phyloP scores from a whole-genome alignment of 192 early-diverging fungal species.

The Rhizophagus clarus region DNA sequence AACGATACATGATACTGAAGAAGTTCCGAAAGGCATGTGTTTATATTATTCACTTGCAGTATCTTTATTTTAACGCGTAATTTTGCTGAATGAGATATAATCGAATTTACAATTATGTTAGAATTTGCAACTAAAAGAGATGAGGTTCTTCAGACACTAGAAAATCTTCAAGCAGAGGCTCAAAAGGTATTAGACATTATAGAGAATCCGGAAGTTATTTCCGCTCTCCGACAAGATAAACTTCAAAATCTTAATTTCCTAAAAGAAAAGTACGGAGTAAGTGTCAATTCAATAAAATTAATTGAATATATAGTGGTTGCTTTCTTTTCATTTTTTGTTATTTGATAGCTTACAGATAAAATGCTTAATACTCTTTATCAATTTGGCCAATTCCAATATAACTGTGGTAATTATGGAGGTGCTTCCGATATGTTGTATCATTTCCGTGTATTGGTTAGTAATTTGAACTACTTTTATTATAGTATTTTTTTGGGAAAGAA shows the following conservation, averaged over 20 bases:
- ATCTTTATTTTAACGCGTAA: neutral
- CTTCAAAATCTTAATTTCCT: conserved; percentile 87
- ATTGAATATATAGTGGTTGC: neutral
- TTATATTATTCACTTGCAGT: neutral
- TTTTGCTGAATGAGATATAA: neutral
- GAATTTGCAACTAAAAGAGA: conserved; percentile 74
- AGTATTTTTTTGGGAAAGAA: neutral
- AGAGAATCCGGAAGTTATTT: conserved; percentile 88
- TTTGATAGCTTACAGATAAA: conserved; percentile 76
- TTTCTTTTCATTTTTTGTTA: neutral
- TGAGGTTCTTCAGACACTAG: conserved; percentile 72
- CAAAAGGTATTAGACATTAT: conserved; percentile 87
- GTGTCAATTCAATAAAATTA: conserved; percentile 10
- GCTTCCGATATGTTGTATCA: conserved; percentile 94
- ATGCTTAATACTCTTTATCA: conserved; percentile 88
- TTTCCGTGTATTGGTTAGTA: conserved; percentile 85
- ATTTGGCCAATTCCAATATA: conserved; percentile 89
- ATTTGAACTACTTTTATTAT: neutral
- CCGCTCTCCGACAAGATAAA: conserved; percentile 92
- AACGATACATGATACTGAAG: conserved; percentile 75
- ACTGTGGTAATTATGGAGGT: conserved; percentile 88
- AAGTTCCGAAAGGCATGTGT: conserved; percentile 69
- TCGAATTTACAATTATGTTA: conserved; percentile 6
- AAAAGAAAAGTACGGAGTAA: conserved; percentile 80
- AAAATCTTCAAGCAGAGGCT: conserved; percentile 73